phyloP scores from a whole-genome alignment of 2,329 filamentous ascomycete genomes.

The Aphanoascus verrucosus region DNA sequence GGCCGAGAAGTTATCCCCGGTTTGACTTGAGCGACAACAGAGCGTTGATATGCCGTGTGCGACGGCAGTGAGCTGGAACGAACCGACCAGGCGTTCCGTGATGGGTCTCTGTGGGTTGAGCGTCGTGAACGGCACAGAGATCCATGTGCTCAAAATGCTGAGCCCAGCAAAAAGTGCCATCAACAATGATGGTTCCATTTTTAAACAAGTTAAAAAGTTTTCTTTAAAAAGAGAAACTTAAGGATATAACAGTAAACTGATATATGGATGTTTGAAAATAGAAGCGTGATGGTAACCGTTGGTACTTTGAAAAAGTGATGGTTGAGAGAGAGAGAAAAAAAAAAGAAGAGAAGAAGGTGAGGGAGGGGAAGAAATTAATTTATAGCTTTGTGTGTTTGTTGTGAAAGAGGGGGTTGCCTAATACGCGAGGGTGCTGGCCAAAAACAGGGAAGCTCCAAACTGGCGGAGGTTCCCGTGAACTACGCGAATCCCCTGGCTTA shows the following conservation, averaged over 20 bases:
- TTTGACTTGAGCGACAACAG: slow-evolving; percentile 6
- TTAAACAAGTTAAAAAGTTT: background rate
- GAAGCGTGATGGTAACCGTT: background rate
- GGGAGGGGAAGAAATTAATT: background rate
- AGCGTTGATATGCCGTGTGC: slow-evolving; percentile 13
- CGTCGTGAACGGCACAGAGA: slow-evolving; percentile 18
- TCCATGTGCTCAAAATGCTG: slow-evolving; percentile 18
- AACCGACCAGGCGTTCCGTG: slow-evolving; percentile 17
- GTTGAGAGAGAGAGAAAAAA: background rate
- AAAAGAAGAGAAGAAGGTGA: background rate
- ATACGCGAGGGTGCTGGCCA: slow-evolving; percentile 2
- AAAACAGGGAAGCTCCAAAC: background rate
- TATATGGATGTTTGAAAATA: background rate
- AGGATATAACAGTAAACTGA: background rate
- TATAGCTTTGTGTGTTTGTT: slow-evolving; percentile 1
- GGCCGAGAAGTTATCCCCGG: background rate
- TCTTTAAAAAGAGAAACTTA: background rate
- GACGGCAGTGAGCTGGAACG: slow-evolving; percentile 17
- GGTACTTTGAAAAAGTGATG: background rate
- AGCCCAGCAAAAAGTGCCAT: slow-evolving; percentile 10
- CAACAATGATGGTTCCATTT: slow-evolving; percentile 9
- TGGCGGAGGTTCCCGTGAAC: background rate
- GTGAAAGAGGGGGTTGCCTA: background rate
- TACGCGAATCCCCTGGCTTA: background rate
- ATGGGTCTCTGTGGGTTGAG: slow-evolving; percentile 16